Conservation (phyloP, 495 filamentous ascomycete genomes). For the Wilcoxina mikolae region DNA sequence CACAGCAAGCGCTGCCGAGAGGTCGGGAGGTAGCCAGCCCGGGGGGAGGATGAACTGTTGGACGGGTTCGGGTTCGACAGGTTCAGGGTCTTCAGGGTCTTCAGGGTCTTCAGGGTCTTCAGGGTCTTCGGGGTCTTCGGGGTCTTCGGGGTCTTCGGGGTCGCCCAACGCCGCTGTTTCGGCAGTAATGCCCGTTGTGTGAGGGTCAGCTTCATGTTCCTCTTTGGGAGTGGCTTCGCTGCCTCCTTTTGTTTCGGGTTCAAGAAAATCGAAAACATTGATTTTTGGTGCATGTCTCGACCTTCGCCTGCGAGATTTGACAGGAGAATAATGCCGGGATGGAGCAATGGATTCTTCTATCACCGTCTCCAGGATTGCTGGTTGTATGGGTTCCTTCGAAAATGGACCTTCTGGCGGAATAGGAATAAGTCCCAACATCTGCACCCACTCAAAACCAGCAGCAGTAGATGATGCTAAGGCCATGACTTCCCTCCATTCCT, state of each 20-base stretch:
- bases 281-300: neutral
- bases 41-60: neutral
- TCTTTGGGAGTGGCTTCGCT: neutral
- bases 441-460: conserved; percentile 58
- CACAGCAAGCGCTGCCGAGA: conserved; percentile 15
- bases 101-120: neutral
- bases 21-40: conserved; percentile 18
- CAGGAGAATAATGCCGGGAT: conserved; percentile 8
- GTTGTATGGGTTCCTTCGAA: conserved; percentile 18
- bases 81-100: neutral
- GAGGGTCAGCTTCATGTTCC: no score
- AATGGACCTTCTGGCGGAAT: conserved; percentile 47
- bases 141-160: no score
- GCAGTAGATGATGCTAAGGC: conserved; percentile 56
- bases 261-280: neutral
- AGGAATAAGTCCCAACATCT: conserved; percentile 62
- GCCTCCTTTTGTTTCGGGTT: neutral
- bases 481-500: conserved; percentile 71
- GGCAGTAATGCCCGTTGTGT: no score
- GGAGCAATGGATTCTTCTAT: conserved; percentile 26
- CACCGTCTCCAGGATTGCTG: conserved; percentile 22
- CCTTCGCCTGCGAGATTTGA: neutral
- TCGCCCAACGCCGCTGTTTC: no score
- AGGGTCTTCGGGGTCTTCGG: neutral
- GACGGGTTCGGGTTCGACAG: neutral